Evolutionary conservation across 352 stramenopile genomes (phyloP).

Genomic region (Phytopythium cucurbitacearum): DNA sequence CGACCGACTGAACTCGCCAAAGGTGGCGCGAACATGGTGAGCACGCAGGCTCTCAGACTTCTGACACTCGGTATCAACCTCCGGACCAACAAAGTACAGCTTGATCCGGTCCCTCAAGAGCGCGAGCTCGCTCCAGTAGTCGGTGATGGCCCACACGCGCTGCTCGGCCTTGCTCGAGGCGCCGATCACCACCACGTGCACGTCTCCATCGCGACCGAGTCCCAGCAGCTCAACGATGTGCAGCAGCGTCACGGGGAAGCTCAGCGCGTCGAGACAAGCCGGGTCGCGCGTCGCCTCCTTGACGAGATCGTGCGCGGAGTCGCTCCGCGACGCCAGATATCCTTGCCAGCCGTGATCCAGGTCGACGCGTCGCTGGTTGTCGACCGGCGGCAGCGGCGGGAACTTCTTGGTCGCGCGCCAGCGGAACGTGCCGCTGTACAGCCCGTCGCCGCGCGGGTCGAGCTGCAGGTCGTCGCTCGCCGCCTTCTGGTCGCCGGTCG

Average conservation of each 20-base stretch:
- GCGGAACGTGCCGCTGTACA: conserved; percentile 80
- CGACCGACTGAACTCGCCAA: conserved; percentile 38
- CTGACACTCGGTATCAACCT: conserved; percentile 20
- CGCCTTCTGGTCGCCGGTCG: conserved; percentile 2
- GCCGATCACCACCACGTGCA: conserved; percentile 48
- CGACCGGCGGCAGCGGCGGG: conserved; percentile 24
- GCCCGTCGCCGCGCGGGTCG: conserved; percentile 60
- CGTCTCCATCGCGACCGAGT: conserved; percentile 5
- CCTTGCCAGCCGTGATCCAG: conserved; percentile 44
- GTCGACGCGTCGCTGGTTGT: conserved; percentile 2
- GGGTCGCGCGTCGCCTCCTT: conserved; percentile 35
- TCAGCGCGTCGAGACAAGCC: conserved; percentile 75
- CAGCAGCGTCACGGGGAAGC: conserved; percentile 65
- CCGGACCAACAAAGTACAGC: conserved; percentile 63
- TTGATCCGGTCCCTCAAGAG: conserved; percentile 29
- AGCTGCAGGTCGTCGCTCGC: conserved; percentile 36
- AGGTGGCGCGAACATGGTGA: conserved; percentile 42
- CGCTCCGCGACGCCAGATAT: conserved; percentile 33
- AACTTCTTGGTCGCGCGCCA: conserved; percentile 69
- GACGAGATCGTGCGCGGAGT: conserved; percentile 22
- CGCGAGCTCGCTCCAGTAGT: conserved; percentile 64
- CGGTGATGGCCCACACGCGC: conserved; percentile 54
- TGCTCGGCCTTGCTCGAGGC: conserved; percentile 71
- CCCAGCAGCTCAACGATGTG: conserved; percentile 33
- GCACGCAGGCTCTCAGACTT: too few species aligned